Base-by-base conservation (phyloP, 345 rosid genomes). In the Populus simonii region DNA sequence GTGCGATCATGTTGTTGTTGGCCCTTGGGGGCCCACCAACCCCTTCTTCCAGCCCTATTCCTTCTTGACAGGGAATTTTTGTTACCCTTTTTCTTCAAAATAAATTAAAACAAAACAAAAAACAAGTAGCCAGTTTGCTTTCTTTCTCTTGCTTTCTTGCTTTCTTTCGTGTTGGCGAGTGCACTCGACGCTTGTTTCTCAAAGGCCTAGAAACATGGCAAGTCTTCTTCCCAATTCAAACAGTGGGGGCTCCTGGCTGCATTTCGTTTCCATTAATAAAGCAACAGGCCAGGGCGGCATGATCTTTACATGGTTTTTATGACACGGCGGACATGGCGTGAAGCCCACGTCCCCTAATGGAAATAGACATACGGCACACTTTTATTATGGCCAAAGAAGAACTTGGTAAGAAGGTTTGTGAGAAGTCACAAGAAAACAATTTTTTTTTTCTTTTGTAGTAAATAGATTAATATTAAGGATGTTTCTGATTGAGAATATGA, bases 1-100 rank as follows among this genome's bases (percentile, higher is more conserved):
- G 88, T 85, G 88, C 88, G 20, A 17, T 47, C 88, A 83, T 83
- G 83, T 85, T 86, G 88, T 83, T 57, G 86, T 83, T 83, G 82
- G 77, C 66, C 79, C 77, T 29, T 73, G 47, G 49, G 80, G 88
- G 79, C 39, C 88, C 88, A 68, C 78, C 1, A 76, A 31, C 62
- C 84, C 85, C 85, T 75, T 80, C 80, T 63, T 63, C 57, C 85
- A 47, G 74, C 76, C 71, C 74, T 23, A 41, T 67, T 41, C 68
- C 82, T 53, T 20, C n/a, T 57, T 41, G 69, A 68, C 9, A 79
- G 45, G 11, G 77, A 74, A 8, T 29, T 31, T 66, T 22, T 38
- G 39, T 2, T 22, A 8, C 27, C 25, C 7, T 10, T 38, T n/a
- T 57, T 57, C 27, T 1, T 57, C 1, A 53, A 53, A 20, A 53